These are phyloP conservation scores for Aspergillus ruber DNA, from an alignment of 2,329 filamentous ascomycete genomes.

Conservation along the genomic window DNA sequence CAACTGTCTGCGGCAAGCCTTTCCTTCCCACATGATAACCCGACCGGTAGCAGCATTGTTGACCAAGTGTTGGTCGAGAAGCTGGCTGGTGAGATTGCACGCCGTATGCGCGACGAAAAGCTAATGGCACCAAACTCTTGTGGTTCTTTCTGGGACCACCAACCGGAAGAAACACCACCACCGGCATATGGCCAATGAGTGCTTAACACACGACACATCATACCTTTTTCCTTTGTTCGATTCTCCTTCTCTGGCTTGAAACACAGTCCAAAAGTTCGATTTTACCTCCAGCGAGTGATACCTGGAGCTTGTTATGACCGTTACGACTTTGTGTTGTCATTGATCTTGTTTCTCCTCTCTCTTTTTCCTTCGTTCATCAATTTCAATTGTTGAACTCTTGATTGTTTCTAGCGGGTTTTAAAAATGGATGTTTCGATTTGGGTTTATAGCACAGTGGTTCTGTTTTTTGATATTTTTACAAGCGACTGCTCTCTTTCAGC, in stretches of 20 bases:
- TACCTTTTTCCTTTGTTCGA: constrained; percentile 4
- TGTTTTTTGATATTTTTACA: constrained; percentile 9
- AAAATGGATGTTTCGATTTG: background rate
- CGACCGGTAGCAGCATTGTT: constrained; percentile 29
- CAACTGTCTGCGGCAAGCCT: constrained; percentile 28
- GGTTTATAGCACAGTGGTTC: constrained; percentile 8
- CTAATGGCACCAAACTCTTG: constrained; percentile 25
- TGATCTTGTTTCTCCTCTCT: constrained; percentile 12
- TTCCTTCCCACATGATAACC: constrained; percentile 28
- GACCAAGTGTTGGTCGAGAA: constrained; percentile 48
- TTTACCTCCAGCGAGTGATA: constrained; percentile 8
- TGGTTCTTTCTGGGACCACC: constrained; percentile 31
- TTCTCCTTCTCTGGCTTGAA: constrained; percentile 3
- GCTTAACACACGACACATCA: background rate
- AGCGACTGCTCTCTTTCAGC: background rate
- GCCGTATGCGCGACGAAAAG: constrained; percentile 81
- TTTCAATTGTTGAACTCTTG: background rate
- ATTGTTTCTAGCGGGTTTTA: background rate
- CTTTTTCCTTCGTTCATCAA: constrained; percentile 8
- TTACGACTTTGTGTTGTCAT: constrained; percentile 14
- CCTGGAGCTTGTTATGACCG: constrained; percentile 14
- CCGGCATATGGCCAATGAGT: constrained; percentile 40
- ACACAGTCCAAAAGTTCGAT: background rate
- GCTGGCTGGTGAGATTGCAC: constrained; percentile 86
- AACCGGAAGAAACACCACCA: constrained; percentile 34